Evolutionary conservation across 2,329 filamentous ascomycete species (phyloP), one percentile per base, ranked within the genome.

Genomic region (Dactylonectria macrodidyma): DNA sequence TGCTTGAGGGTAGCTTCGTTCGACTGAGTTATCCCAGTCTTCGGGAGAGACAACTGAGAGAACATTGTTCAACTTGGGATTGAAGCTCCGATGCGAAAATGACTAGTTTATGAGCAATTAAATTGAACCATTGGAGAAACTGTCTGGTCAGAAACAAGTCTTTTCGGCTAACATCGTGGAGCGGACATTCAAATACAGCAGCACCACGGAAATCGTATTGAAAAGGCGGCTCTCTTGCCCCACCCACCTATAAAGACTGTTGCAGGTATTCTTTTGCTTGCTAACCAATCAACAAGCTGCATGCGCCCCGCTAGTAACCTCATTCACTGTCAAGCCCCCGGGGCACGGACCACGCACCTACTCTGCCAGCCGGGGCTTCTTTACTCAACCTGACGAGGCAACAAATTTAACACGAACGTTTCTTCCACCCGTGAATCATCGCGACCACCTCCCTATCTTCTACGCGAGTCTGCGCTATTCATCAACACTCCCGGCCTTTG

Each of bases 391-490:
- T 60, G 63, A 62, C 62, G 66, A 70, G 58, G 56, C 60, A 70
- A 68, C 59, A 74, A 75, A 71, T 66, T 73, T 67, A 75, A 73
- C 62, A 71, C 71, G 65, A 65, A 68, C 52, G 68, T 57, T 41
- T 61, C 62, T 48, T 68, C 67, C 44, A 63, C 59, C 56, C 59
- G 50, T 61, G 38, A 65, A 24, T 16, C 51, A 58, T 62, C 73
- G 68, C 65, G 62, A 50, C 36, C 26, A 24, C 44, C 52, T 38
- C 62, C 57, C 59, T 55, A 51, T 69, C 50, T 48, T 52, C 66
- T 59, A n/a, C 47, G 24, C 56, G 52, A 26, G 50, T 33, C 30
- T 24, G 36, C 62, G 19, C 33, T 30, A 47, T 50, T 22, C 36
- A 60, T 9, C 41, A 41, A 56, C 46, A 59, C 57, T 41, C 26